phyloP scores from a whole-genome alignment of 345 rosid genomes.

The Linum trigynum region DNA sequence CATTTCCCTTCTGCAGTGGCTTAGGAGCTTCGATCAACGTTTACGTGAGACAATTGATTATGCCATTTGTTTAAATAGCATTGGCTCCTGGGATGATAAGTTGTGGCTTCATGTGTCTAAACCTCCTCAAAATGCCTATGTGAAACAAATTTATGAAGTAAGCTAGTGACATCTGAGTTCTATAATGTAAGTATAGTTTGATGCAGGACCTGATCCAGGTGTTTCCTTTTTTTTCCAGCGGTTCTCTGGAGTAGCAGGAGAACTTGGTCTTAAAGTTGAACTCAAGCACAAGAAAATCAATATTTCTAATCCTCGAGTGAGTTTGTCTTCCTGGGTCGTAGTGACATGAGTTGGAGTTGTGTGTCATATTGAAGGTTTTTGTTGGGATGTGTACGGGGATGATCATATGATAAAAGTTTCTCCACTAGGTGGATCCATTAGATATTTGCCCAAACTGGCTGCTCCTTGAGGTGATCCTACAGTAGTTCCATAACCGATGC shows the following conservation, averaged over 20 bases:
- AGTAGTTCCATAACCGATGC: no score
- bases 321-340: constrained; percentile 19
- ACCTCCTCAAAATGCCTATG: constrained; percentile 87
- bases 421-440: no score
- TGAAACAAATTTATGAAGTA: constrained; percentile 90
- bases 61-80: constrained; percentile 92
- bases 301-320: constrained; percentile 91
- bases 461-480: no score
- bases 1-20: constrained; percentile 60
- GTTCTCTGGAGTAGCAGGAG: constrained; percentile 69
- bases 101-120: constrained; percentile 80
- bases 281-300: constrained; percentile 96
- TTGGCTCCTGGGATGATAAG: constrained; percentile 74
- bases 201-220: constrained; percentile 14
- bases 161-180: constrained; percentile 14
- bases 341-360: neutral
- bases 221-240: constrained; percentile 39
- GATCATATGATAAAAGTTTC: no score
- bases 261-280: constrained; percentile 63
- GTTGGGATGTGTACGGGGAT: no score
- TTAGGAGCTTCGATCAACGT: constrained; percentile 91
- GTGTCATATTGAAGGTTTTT: no score
- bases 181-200: constrained; percentile 5
- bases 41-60: constrained; percentile 92
- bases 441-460: no score